These are phyloP conservation scores for Fusarium napiforme DNA, from an alignment of 2,329 filamentous ascomycete species.

Conservation along the genomic window DNA sequence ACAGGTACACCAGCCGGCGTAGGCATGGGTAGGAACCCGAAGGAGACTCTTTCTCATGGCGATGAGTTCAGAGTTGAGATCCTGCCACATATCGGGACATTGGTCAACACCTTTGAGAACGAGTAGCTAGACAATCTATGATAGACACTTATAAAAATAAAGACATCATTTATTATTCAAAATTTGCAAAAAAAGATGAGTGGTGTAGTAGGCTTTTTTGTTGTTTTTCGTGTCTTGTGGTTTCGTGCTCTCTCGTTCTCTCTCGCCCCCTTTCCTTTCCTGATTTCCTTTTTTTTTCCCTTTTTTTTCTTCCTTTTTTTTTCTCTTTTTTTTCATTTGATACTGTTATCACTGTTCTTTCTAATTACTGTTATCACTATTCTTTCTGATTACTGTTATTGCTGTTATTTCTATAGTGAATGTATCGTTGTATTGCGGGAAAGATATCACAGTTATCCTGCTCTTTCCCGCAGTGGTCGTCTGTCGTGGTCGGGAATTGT, in stretches of 20 bases:
- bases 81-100: conserved; percentile 55
- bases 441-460: neutral
- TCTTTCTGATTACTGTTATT: neutral
- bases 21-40: conserved; percentile 52
- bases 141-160: neutral
- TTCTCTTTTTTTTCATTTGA: too few relatives aligned
- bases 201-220: neutral
- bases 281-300: neutral
- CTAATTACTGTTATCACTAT: neutral
- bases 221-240: neutral
- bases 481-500: neutral
- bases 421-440: neutral
- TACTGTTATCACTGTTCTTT: too few relatives aligned
- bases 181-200: neutral
- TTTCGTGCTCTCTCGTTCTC: rapidly evolving
- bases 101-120: conserved; percentile 47
- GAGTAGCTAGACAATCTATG: neutral
- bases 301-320: too few relatives aligned
- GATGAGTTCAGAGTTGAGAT: conserved; percentile 59
- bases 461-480: neutral
- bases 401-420: too few relatives aligned
- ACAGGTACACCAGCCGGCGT: conserved; percentile 58
- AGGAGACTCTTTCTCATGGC: conserved; percentile 52
- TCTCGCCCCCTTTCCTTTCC: too few relatives aligned
- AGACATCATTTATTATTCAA: rapidly evolving